These are phyloP conservation scores for Amanita molliuscula DNA, from an alignment of 768 basidiomycete genomes.

Conservation along the genomic window DNA sequence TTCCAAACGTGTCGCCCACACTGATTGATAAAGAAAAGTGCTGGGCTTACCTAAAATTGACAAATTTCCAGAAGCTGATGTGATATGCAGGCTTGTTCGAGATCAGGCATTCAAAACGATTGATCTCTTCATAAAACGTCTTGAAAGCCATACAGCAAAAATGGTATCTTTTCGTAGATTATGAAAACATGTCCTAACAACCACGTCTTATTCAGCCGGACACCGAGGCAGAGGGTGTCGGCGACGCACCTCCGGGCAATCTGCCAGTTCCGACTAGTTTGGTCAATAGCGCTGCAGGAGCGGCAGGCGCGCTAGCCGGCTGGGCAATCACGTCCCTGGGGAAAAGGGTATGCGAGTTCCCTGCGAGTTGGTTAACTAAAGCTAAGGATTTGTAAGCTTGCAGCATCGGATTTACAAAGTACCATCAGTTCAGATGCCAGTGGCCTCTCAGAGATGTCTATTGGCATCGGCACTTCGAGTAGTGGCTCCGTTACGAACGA, in stretches of 20 bases:
- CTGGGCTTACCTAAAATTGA: slow-evolving; percentile 12
- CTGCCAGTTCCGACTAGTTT: slow-evolving; percentile 36
- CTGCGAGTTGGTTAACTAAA: not conserved
- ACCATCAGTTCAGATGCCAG: slow-evolving; percentile 40
- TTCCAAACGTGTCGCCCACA: slow-evolving; percentile 73
- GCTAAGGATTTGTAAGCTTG: slow-evolving; percentile 37
- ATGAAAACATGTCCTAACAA: not conserved
- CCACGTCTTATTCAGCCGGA: slow-evolving; percentile 22
- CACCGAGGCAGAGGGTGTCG: slow-evolving; percentile 19
- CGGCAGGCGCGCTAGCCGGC: slow-evolving; percentile 84
- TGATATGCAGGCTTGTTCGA: slow-evolving; percentile 59
- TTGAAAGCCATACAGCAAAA: slow-evolving; percentile 67
- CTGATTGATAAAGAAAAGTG: slow-evolving; percentile 93
- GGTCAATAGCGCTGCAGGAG: slow-evolving; percentile 82
- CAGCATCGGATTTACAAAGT: slow-evolving; percentile 62
- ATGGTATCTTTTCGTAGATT: slow-evolving; percentile 49
- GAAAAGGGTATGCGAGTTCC: slow-evolving; percentile 47
- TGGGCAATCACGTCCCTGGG: slow-evolving; percentile 93
- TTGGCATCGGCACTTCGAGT: not conserved
- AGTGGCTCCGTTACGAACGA: not conserved
- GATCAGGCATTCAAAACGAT: slow-evolving; percentile 95
- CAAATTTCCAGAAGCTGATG: not conserved
- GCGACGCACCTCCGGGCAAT: slow-evolving; percentile 14
- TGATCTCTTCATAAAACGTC: slow-evolving; percentile 74
- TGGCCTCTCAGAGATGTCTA: slow-evolving; percentile 15